phyloP scores from a whole-genome alignment of 495 filamentous ascomycete genomes.

The Talaromyces wortmannii region DNA sequence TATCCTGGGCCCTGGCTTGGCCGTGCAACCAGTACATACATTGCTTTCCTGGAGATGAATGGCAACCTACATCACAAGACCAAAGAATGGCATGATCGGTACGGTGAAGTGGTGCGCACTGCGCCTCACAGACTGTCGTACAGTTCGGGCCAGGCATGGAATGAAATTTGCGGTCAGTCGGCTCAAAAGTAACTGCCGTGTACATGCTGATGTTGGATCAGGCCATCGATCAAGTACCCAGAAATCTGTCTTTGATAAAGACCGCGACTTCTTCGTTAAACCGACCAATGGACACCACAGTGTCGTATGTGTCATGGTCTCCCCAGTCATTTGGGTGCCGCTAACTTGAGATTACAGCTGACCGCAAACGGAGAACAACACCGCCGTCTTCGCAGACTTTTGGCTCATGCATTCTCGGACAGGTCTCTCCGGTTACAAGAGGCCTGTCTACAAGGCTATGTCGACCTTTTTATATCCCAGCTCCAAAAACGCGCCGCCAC shows the following conservation, averaged over 20 bases:
- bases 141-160: conserved; percentile 6
- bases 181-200: background rate
- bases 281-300: background rate
- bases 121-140: conserved; percentile 9
- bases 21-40: conserved; percentile 1
- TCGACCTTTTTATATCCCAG: conserved; percentile 28
- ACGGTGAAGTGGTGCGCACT: conserved; percentile 11
- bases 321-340: background rate
- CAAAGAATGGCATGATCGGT: conserved; percentile 10
- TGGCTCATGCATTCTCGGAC: conserved; percentile 42
- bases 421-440: conserved; percentile 33
- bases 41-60: background rate
- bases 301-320: background rate
- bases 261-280: background rate
- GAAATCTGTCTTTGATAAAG: conserved; percentile 3
- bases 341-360: conserved; percentile 2
- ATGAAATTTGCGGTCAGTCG: conserved; percentile 7
- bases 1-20: conserved; percentile 21
- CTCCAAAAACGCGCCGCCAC: conserved; percentile 15
- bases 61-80: conserved; percentile 3
- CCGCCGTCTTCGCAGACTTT: conserved; percentile 29
- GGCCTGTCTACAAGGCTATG: conserved; percentile 24
- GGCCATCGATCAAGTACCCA: background rate
- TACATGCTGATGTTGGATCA: background rate
- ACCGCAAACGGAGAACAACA: conserved; percentile 37